Percentiles rank a stretch among this genome's conserved stretches.
Conservation (phyloP, 2,329 filamentous ascomycete species). For the Botrytis tulipae region DNA sequence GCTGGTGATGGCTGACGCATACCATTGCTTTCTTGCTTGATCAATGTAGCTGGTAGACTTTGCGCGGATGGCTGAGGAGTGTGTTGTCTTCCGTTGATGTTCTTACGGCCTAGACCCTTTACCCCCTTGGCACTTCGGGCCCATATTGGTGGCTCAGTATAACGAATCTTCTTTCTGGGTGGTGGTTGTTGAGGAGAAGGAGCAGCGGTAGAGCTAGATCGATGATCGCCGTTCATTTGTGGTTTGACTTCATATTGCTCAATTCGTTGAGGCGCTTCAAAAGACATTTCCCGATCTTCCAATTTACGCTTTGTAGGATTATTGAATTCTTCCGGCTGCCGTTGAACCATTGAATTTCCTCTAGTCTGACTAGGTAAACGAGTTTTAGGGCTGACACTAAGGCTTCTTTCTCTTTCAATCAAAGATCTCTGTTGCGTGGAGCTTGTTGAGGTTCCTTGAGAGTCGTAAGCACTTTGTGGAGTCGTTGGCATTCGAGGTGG, state of each 20-base stretch:
- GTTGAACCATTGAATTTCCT: conserved; percentile 22
- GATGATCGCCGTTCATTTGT: conserved; percentile 31
- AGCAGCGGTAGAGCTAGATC: conserved; percentile 21
- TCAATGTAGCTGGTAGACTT: conserved; percentile 18
- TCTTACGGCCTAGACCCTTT: conserved; percentile 27
- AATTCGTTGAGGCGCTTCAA: conserved; percentile 26
- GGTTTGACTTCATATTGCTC: conserved; percentile 25
- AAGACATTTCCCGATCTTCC: conserved; percentile 32
- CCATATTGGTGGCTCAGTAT: conserved; percentile 53
- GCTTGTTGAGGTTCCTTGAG: conserved; percentile 46
- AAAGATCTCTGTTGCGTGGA: conserved; percentile 47
- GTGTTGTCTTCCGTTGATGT: conserved; percentile 31
- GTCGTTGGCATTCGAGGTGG: conserved; percentile 44
- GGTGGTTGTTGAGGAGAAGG: conserved; percentile 42
- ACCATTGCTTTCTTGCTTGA: conserved; percentile 34
- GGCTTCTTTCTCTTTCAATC: conserved; percentile 65
- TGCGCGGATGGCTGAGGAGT: conserved; percentile 23
- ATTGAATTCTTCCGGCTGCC: conserved; percentile 29
- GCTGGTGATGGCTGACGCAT: conserved; percentile 28
- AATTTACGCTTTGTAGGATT: conserved; percentile 34
- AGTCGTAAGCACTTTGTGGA: conserved; percentile 46
- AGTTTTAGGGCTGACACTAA: conserved; percentile 79
- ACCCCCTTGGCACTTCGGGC: conserved; percentile 34
- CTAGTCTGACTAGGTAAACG: conserved; percentile 44
- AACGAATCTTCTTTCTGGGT: conserved; percentile 50